These are phyloP conservation scores for Pachysandra terminalis DNA, from an alignment of 164 flowering plant genomes.

Conservation along the genomic window DNA sequence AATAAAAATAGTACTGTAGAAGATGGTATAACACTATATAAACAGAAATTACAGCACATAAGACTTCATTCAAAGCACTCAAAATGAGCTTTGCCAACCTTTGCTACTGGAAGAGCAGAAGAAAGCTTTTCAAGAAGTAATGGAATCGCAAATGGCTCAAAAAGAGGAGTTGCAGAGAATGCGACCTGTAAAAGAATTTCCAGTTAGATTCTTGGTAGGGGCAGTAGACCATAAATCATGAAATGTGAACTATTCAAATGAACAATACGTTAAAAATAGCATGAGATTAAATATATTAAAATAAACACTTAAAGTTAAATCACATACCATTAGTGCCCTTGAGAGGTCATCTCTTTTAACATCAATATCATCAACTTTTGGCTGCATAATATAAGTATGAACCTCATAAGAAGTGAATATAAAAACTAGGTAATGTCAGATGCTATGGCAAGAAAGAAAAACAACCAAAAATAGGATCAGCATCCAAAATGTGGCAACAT, in stretches of 20 bases:
- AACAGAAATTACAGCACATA: neutral
- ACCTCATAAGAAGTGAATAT: neutral
- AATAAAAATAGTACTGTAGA: slow-evolving; percentile 7
- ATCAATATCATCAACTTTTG: slow-evolving; percentile 49
- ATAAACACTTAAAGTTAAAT: neutral
- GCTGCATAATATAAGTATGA: slow-evolving; percentile 40
- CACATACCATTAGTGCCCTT: slow-evolving; percentile 81
- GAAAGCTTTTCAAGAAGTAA: slow-evolving; percentile 91
- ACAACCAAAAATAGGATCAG: neutral
- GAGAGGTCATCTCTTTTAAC: slow-evolving; percentile 78
- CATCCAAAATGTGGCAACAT: neutral
- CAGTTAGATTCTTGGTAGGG: neutral
- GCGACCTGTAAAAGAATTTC: slow-evolving; percentile 49
- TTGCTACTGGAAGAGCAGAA: slow-evolving; percentile 70
- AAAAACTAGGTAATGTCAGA: neutral
- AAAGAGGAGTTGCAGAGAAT: slow-evolving; percentile 72
- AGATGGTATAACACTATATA: neutral
- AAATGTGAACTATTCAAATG: neutral
- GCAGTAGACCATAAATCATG: neutral
- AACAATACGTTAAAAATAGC: neutral
- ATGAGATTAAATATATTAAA: neutral
- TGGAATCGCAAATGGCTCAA: slow-evolving; percentile 85
- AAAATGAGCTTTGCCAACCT: slow-evolving; percentile 43
- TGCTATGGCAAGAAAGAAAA: neutral
- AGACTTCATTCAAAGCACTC: neutral